Evolutionary conservation across 208 protist species (phyloP).

Genomic region (Tritrichomonas musculus): DNA sequence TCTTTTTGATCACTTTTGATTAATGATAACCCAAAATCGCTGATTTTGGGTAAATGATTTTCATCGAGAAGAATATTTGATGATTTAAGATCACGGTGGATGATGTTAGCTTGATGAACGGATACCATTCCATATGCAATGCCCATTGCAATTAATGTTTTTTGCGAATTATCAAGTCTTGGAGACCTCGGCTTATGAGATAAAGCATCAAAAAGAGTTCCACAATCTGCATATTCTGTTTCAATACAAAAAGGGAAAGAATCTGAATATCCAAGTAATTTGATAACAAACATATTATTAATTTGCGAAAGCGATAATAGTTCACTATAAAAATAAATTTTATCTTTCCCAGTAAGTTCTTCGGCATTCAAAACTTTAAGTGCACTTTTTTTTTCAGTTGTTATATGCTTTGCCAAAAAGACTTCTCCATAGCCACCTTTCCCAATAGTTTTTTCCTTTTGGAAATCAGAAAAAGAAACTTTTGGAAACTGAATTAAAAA

Average conservation of each 20-base stretch:
- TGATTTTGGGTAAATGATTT: background rate
- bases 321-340: background rate
- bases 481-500: too few species aligned
- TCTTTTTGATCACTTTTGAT: background rate
- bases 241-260: background rate
- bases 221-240: background rate
- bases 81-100: slow-evolving; percentile 8
- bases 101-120: background rate
- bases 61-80: background rate
- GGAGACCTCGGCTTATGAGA: background rate
- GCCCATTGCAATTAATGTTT: background rate
- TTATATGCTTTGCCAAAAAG: background rate
- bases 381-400: background rate
- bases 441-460: background rate
- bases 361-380: background rate
- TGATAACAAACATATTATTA: background rate
- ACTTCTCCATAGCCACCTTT: background rate
- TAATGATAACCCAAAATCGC: background rate
- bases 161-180: background rate
- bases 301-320: background rate
- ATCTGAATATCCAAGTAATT: background rate
- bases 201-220: background rate
- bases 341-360: background rate
- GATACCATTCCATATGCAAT: slow-evolving; percentile 21
- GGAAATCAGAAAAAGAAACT: too few species aligned